phyloP scores from a whole-genome alignment of 2,329 filamentous ascomycete species.

The Arachnomyces sp. region DNA sequence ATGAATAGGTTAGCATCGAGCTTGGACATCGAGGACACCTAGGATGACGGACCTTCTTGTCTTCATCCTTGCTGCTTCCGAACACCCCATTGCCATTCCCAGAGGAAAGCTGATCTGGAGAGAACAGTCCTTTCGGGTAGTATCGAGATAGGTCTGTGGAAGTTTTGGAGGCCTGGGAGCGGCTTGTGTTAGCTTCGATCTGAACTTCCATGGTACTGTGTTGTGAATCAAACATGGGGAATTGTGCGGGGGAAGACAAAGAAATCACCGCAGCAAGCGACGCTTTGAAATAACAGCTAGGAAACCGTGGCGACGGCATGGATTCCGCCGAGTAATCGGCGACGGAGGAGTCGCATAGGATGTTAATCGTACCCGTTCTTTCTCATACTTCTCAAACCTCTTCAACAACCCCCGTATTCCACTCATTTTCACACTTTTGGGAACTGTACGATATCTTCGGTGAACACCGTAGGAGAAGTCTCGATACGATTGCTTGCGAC shows the following conservation, averaged over 20 bases:
- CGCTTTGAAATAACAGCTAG: not conserved
- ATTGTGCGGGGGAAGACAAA: not conserved
- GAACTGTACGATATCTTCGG: not conserved
- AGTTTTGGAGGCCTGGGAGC: constrained; percentile 9
- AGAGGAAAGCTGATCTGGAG: constrained; percentile 15
- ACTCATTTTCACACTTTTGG: constrained; percentile 24
- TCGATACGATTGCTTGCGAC: no score
- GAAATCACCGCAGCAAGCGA: no score
- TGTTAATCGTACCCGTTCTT: constrained; percentile 23
- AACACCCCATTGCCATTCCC: constrained; percentile 9
- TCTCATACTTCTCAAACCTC: constrained; percentile 20
- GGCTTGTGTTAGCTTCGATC: no score
- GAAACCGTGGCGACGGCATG: no score
- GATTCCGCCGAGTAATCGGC: no score
- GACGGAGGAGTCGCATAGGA: not conserved
- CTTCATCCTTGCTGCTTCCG: constrained; percentile 16
- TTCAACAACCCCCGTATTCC: constrained; percentile 33
- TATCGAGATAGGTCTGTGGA: constrained; percentile 20
- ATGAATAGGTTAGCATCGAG: not conserved
- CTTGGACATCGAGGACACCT: not conserved
- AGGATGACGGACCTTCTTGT: constrained; percentile 25
- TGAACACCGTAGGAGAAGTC: no score
- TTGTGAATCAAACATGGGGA: not conserved
- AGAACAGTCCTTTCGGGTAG: constrained; percentile 25
- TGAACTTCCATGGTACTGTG: no score